phyloP scores from a whole-genome alignment of 371 early-diverging fungal species.

The Circinella minor region DNA sequence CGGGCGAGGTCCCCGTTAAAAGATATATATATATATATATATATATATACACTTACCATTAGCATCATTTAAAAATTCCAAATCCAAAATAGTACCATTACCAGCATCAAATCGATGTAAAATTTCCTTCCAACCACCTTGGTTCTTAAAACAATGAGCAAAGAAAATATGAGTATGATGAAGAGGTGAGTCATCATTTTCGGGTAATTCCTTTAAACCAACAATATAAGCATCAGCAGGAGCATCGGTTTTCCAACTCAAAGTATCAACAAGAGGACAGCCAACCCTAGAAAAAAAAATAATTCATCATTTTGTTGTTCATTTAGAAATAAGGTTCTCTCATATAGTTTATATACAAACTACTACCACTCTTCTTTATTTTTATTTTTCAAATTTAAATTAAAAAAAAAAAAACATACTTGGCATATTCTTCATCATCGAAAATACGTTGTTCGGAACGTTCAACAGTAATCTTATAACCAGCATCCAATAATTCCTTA shows the following conservation, averaged over 20 bases:
- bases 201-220: slow-evolving; percentile 97
- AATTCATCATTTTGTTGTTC: no score
- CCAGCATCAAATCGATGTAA: slow-evolving; percentile 85
- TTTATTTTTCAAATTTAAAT: background rate
- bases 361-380: no score
- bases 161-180: slow-evolving; percentile 96
- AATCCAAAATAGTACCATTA: slow-evolving; percentile 88
- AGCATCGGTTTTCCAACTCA: slow-evolving; percentile 86
- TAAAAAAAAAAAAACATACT: slow-evolving; percentile 46
- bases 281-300: slow-evolving; percentile 61
- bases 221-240: slow-evolving; percentile 90
- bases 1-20: background rate
- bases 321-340: no score
- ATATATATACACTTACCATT: slow-evolving; percentile 44
- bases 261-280: slow-evolving; percentile 77
- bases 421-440: slow-evolving; percentile 85
- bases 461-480: slow-evolving; percentile 93
- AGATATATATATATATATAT: no score
- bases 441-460: slow-evolving; percentile 83
- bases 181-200: slow-evolving; percentile 88
- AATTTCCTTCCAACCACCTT: slow-evolving; percentile 93
- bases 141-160: slow-evolving; percentile 97
- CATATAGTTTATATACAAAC: no score
- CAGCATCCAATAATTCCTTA: slow-evolving; percentile 75
- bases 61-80: slow-evolving; percentile 92